Percentiles rank a stretch among this genome's conserved stretches.
Conservation (phyloP, 768 basidiomycete species). For the Asterophora lycoperdoides region DNA sequence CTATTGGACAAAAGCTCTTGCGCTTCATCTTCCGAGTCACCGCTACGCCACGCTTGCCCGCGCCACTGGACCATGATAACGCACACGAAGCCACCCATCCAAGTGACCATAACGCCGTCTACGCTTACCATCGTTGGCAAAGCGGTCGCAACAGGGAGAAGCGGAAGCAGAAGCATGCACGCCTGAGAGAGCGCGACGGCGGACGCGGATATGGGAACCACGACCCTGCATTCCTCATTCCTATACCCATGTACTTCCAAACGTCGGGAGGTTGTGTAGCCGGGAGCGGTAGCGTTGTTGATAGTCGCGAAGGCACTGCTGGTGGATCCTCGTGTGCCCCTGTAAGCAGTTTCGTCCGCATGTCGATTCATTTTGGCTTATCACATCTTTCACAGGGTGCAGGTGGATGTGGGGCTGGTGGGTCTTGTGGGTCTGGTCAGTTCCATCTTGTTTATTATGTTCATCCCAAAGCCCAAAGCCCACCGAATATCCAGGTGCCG, state of each 20-base stretch:
- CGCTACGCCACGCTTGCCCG: slow-evolving; percentile 25
- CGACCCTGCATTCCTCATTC: slow-evolving; percentile 34
- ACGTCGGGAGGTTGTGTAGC: slow-evolving; percentile 5
- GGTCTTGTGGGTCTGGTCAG: no score
- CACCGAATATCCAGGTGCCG: no score
- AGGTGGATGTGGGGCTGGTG: neutral
- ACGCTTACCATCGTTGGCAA: slow-evolving; percentile 23
- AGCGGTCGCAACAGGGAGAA: slow-evolving; percentile 7
- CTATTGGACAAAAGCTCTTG: slow-evolving; percentile 34
- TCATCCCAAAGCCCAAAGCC: no score
- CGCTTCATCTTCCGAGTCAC: slow-evolving; percentile 22
- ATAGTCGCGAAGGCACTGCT: neutral
- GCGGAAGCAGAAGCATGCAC: neutral
- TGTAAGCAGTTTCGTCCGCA: neutral
- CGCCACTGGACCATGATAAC: slow-evolving; percentile 25
- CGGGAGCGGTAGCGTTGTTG: slow-evolving; percentile 16
- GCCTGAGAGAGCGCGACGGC: slow-evolving; percentile 10
- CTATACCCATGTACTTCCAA: slow-evolving; percentile 27
- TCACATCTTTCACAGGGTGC: neutral
- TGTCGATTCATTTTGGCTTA: no score
- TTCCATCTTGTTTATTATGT: no score
- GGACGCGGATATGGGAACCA: slow-evolving; percentile 16
- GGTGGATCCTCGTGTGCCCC: neutral
- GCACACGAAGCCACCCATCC: slow-evolving; percentile 48
- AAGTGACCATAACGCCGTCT: slow-evolving; percentile 42